Percentiles rank a stretch among this genome's conserved stretches.
Evolutionary conservation across 805 yeast genomes (phyloP).

Genomic region (Wickerhamomyces alni): DNA sequence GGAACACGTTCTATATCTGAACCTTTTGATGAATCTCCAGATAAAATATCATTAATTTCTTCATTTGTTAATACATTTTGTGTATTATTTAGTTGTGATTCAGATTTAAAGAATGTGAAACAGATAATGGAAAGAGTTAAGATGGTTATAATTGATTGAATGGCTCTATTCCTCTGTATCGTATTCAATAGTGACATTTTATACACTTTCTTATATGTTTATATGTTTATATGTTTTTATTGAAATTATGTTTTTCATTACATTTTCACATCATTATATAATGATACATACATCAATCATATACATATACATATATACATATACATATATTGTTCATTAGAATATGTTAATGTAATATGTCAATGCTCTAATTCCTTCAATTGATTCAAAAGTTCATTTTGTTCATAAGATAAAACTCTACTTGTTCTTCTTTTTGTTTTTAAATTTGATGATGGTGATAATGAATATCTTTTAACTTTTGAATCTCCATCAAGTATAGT

Average conservation of each 20-base stretch:
- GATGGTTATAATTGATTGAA: neutral
- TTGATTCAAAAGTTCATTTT: conserved; percentile 42
- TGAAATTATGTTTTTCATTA: too few species aligned
- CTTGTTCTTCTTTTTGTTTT: conserved; percentile 15
- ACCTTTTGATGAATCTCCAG: conserved; percentile 30
- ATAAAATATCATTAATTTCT: conserved; percentile 39
- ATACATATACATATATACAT: too few species aligned
- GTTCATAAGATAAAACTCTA: conserved; percentile 46
- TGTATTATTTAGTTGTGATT: too few species aligned
- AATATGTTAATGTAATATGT: too few species aligned
- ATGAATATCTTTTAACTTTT: neutral
- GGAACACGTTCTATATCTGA: conserved; percentile 32
- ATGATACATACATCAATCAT: too few species aligned
- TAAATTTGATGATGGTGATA: too few species aligned
- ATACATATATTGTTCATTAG: too few species aligned
- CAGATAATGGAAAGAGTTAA: neutral
- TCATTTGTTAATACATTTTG: conserved; percentile 23
- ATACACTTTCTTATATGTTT: too few species aligned
- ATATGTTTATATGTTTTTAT: too few species aligned
- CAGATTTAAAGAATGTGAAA: neutral
- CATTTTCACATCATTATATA: too few species aligned
- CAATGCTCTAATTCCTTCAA: conserved; percentile 23
- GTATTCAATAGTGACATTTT: neutral
- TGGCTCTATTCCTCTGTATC: neutral
- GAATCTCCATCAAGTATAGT: conserved; percentile 5